phyloP scores from a whole-genome alignment of 352 stramenopile genomes.

The Globisporangium cystogenes region DNA sequence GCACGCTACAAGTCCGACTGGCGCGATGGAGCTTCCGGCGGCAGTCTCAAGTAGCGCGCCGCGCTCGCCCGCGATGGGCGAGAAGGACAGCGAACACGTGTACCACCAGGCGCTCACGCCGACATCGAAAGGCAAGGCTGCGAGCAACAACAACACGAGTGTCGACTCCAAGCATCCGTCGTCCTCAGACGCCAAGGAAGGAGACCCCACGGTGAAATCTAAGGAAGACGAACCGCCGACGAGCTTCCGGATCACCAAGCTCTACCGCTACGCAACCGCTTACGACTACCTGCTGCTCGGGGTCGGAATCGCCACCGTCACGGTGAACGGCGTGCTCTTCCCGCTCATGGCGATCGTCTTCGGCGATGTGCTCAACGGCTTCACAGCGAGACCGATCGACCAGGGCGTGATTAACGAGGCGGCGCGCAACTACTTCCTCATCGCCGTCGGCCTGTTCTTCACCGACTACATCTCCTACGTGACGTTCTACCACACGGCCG shows the following conservation, averaged over 20 bases:
- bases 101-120: too few relatives aligned
- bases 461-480: slow-evolving; percentile 15
- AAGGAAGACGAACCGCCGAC: not conserved
- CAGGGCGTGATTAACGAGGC: slow-evolving; percentile 9
- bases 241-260: slow-evolving; percentile 9
- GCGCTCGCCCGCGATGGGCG: too few relatives aligned
- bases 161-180: too few relatives aligned
- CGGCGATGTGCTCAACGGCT: too few relatives aligned
- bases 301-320: not conserved
- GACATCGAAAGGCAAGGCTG: too few relatives aligned
- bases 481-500: slow-evolving; percentile 13
- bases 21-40: too few relatives aligned
- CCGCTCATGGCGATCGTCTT: slow-evolving; percentile 13
- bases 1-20: too few relatives aligned
- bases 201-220: too few relatives aligned
- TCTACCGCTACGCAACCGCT: not conserved
- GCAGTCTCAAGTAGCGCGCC: too few relatives aligned
- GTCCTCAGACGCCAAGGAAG: too few relatives aligned
- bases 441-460: slow-evolving; percentile 15
- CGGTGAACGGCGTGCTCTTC: not conserved
- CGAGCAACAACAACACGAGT: too few relatives aligned
- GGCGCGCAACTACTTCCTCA: slow-evolving; percentile 15
- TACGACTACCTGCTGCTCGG: not conserved
- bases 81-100: too few relatives aligned
- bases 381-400: slow-evolving; percentile 16